A percentile compares a stretch with the other conserved stretches of the same genome.
Conservation (phyloP, 345 rosid species). For the Streptanthus diversifolius region DNA sequence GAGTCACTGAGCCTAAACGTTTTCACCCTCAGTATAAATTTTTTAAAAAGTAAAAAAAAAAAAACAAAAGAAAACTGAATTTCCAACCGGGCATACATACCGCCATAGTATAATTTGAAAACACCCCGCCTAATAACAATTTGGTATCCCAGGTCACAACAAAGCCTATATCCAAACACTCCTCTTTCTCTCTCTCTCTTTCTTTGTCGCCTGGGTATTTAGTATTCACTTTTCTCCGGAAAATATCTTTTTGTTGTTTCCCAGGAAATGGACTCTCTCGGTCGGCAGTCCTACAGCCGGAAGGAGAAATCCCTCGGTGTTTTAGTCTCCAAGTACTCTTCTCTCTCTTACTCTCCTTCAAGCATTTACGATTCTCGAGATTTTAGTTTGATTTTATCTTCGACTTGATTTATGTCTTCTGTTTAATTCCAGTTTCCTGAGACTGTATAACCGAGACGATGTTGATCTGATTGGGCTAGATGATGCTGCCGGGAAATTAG, state of each 20-base stretch:
- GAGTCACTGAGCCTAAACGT: no score
- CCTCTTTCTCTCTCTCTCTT: not conserved
- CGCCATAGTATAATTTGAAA: slow-evolving; percentile 7
- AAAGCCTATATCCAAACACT: slow-evolving; percentile 16
- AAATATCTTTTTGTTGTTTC: not conserved
- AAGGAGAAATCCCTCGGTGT: slow-evolving; percentile 80
- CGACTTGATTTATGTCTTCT: not conserved
- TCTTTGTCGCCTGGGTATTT: not conserved
- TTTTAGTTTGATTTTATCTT: not conserved
- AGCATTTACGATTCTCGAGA: not conserved
- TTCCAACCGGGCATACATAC: no score
- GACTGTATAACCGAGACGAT: slow-evolving; percentile 46
- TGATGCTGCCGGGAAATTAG: slow-evolving; percentile 62
- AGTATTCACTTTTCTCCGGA: not conserved
- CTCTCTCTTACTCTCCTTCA: not conserved
- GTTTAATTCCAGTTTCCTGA: slow-evolving; percentile 48
- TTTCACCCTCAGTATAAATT: no score
- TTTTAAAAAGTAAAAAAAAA: no score
- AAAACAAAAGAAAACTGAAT: no score
- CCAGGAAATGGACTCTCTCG: slow-evolving; percentile 39
- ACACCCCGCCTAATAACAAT: slow-evolving; percentile 27
- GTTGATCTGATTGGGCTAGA: slow-evolving; percentile 67
- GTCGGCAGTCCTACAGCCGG: slow-evolving; percentile 51
- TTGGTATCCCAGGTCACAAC: slow-evolving; percentile 5
- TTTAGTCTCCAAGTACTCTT: slow-evolving; percentile 56